phyloP scores from a whole-genome alignment of 1,284 basidiomycete genomes.

The Irpex sp. region DNA sequence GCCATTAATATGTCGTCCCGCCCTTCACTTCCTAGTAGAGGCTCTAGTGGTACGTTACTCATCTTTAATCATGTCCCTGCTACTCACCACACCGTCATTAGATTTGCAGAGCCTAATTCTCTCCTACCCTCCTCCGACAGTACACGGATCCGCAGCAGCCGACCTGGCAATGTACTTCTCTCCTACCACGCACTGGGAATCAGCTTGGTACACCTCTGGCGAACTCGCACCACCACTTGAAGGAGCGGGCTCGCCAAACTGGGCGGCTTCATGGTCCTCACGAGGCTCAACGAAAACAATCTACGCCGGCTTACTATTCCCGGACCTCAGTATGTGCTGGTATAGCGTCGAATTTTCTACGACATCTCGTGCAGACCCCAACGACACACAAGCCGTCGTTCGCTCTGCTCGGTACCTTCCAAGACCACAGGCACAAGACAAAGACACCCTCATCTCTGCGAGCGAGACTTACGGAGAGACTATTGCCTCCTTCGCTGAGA shows the following conservation, averaged over 20 bases:
- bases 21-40: slow-evolving; percentile 7
- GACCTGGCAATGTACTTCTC: slow-evolving; percentile 45
- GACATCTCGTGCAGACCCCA: slow-evolving; percentile 26
- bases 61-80: neutral
- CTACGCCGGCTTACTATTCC: slow-evolving; percentile 38
- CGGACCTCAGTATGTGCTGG: slow-evolving; percentile 49
- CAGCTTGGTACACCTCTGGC: slow-evolving; percentile 38
- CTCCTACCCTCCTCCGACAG: slow-evolving; percentile 30
- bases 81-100: neutral
- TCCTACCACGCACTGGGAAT: slow-evolving; percentile 37
- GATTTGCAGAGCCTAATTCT: slow-evolving; percentile 16
- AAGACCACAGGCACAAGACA: slow-evolving; percentile 32
- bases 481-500: slow-evolving; percentile 45
- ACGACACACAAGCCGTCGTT: slow-evolving; percentile 27
- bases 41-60: neutral
- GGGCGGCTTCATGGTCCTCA: slow-evolving; percentile 26
- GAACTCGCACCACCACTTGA: slow-evolving; percentile 35
- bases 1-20: slow-evolving; percentile 12
- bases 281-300: slow-evolving; percentile 31
- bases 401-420: slow-evolving; percentile 38
- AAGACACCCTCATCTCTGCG: slow-evolving; percentile 35
- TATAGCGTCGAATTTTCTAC: slow-evolving; percentile 37
- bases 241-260: slow-evolving; percentile 26
- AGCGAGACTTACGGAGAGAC: slow-evolving; percentile 47
- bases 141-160: slow-evolving; percentile 28